Conservation (phyloP, 495 filamentous ascomycete species). For the Xylaria venustula region DNA sequence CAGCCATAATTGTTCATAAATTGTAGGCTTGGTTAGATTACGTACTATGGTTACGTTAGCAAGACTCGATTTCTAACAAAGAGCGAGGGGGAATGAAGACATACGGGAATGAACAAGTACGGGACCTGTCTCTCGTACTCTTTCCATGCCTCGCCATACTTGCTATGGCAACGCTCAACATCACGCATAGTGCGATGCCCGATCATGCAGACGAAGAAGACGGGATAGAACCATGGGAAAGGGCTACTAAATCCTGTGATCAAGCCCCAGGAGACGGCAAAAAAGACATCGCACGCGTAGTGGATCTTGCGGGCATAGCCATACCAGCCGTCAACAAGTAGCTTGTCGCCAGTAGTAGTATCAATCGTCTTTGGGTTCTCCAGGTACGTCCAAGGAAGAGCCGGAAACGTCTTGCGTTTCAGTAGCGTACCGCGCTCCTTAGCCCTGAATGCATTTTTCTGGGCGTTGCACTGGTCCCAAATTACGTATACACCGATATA, state of each 20-base stretch:
- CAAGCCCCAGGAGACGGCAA: slow-evolving; percentile 62
- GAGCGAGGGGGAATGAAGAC: slow-evolving; percentile 33
- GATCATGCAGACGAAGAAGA: slow-evolving; percentile 93
- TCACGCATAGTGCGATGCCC: slow-evolving; percentile 82
- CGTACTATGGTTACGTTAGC: slow-evolving; percentile 17
- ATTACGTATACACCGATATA: slow-evolving; percentile 91
- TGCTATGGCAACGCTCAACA: slow-evolving; percentile 76
- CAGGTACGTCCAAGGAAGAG: slow-evolving; percentile 84
- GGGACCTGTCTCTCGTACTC: slow-evolving; percentile 88
- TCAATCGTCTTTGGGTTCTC: slow-evolving; percentile 85
- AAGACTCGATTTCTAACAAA: neutral
- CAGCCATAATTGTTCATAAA: neutral
- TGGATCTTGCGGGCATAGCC: slow-evolving; percentile 91
- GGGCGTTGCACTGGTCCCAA: slow-evolving; percentile 87
- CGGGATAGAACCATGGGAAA: slow-evolving; percentile 96
- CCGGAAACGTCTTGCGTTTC: slow-evolving; percentile 83
- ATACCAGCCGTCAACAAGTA: slow-evolving; percentile 93
- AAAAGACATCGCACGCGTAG: slow-evolving; percentile 88
- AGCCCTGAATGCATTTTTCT: slow-evolving; percentile 93
- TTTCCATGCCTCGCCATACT: slow-evolving; percentile 89
- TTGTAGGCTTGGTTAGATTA: slow-evolving; percentile 18
- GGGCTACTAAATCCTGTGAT: slow-evolving; percentile 67
- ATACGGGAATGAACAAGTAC: slow-evolving; percentile 94
- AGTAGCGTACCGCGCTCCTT: slow-evolving; percentile 72
- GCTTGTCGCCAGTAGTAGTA: slow-evolving; percentile 71